Percentiles rank a stretch among this genome's conserved stretches.
phyloP scores from a whole-genome alignment of 352 stramenopile species.

The Sclerospora graminicola region DNA sequence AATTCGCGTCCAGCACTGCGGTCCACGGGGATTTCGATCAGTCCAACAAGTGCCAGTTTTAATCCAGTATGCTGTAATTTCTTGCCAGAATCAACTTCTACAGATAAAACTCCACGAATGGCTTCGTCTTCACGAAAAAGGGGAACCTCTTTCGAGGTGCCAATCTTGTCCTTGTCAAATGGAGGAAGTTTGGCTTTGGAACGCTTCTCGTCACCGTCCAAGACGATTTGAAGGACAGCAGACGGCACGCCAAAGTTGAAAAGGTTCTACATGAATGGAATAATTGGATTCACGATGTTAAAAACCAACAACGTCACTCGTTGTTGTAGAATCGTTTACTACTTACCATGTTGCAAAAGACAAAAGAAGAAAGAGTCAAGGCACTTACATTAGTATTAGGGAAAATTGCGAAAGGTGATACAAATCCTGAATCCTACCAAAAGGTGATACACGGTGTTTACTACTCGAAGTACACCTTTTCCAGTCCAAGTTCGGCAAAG shows the following conservation, averaged over 20 bases:
- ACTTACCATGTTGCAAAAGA: no score
- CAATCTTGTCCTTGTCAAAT: conserved; percentile 14
- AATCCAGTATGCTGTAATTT: conserved; percentile 94
- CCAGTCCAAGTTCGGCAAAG: no score
- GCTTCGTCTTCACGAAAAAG: conserved; percentile 45
- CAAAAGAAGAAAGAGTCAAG: no score
- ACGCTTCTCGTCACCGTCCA: conserved; percentile 25
- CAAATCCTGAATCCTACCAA: no score
- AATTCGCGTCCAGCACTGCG: conserved; percentile 87
- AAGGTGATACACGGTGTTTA: no score
- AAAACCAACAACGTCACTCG: no score
- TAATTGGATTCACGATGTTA: no score
- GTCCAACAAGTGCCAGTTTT: conserved; percentile 92
- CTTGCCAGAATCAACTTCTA: conserved; percentile 80
- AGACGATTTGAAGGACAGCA: conserved; percentile 26
- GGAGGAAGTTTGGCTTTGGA: conserved; percentile 9
- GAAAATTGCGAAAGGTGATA: no score
- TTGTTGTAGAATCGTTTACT: no score
- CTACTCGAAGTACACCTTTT: no score
- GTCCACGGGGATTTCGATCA: conserved; percentile 87
- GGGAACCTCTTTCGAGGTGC: conserved; percentile 30
- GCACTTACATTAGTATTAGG: no score
- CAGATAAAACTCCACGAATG: conserved; percentile 53
- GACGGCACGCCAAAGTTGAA: conserved; percentile 41
- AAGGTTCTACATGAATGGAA: conserved; percentile 25